Conservation (phyloP, 257 asterid species). For the Fraxinus quadrangulata region DNA sequence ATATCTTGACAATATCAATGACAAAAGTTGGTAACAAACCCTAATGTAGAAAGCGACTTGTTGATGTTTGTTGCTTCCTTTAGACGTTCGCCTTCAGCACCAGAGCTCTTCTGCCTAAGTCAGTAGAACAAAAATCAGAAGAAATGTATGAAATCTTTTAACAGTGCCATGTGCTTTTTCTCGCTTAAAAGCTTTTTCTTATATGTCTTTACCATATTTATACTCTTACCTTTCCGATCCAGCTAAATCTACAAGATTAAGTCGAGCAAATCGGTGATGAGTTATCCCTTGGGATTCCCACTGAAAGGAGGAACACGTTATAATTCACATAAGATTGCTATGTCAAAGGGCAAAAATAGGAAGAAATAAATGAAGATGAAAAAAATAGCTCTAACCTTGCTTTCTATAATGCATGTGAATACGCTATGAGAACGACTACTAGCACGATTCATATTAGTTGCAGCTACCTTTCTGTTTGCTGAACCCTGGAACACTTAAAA, state of each 20-base stretch:
- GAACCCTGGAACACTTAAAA: constrained; percentile 66
- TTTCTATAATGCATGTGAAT: constrained; percentile 87
- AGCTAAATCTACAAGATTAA: constrained; percentile 95
- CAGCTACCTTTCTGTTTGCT: constrained; percentile 91
- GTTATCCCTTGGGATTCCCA: constrained; percentile 95
- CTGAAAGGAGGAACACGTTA: constrained; percentile 37
- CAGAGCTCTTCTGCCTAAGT: constrained; percentile 94
- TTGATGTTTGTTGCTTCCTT: constrained; percentile 98
- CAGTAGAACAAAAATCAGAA: constrained; percentile 26
- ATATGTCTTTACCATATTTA: neutral
- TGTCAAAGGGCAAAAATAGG: constrained; percentile 16
- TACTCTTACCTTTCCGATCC: constrained; percentile 87
- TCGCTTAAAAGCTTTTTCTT: neutral
- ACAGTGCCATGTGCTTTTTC: constrained; percentile 2
- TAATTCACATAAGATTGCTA: constrained; percentile 11
- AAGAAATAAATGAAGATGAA: constrained; percentile 15
- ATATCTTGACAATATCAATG: constrained; percentile 21
- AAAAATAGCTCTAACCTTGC: constrained; percentile 59
- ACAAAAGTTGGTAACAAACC: constrained; percentile 49
- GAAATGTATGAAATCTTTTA: neutral
- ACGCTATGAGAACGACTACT: constrained; percentile 99
- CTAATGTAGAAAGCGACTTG: constrained; percentile 95
- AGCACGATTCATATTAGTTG: constrained; percentile 96
- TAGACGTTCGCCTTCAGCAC: constrained; percentile 97
- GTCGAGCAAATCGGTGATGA: constrained; percentile 88